Evolutionary conservation across 2,329 filamentous ascomycete species (phyloP).

Genomic region (Calonectria pseudoreteaudii): DNA sequence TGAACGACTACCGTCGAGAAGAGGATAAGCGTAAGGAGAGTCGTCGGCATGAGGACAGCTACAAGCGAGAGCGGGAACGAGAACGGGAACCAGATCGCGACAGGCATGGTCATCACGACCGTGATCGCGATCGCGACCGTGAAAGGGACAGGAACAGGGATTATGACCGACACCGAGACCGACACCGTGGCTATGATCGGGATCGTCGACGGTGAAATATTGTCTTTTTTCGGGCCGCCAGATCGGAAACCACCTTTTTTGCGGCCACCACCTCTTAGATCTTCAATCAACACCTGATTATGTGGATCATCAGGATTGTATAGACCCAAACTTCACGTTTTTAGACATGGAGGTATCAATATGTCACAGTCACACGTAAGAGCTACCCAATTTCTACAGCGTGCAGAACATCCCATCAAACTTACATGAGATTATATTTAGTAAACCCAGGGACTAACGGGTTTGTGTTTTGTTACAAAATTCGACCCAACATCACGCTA

Average conservation of each 20-base stretch:
- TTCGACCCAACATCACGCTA: conserved; percentile 29
- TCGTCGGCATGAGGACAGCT: conserved; percentile 56
- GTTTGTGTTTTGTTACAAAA: neutral
- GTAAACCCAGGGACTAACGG: conserved; percentile 21
- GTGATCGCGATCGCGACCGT: conserved; percentile 48
- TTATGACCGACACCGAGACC: conserved; percentile 36
- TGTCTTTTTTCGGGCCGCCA: neutral
- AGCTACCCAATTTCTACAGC: neutral
- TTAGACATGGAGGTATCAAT: neutral
- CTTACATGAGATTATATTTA: conserved; percentile 32
- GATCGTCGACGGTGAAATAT: conserved; percentile 36
- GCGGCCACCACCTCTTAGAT: neutral
- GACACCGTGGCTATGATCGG: conserved; percentile 37
- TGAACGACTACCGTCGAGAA: conserved; percentile 63
- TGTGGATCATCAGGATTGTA: conserved; percentile 10
- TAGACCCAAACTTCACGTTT: conserved; percentile 16
- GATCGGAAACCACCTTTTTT: neutral
- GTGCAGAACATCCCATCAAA: conserved; percentile 19
- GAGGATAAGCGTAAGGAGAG: conserved; percentile 58
- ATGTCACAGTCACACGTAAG: conserved; percentile 22
- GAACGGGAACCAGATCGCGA: conserved; percentile 55
- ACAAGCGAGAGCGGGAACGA: conserved; percentile 58
- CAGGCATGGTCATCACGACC: conserved; percentile 49
- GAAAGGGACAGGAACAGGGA: conserved; percentile 34
- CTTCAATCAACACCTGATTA: neutral